These are phyloP conservation scores for Pyrenochaeta sp. DNA, from an alignment of 2,329 filamentous ascomycete genomes.

Conservation along the genomic window DNA sequence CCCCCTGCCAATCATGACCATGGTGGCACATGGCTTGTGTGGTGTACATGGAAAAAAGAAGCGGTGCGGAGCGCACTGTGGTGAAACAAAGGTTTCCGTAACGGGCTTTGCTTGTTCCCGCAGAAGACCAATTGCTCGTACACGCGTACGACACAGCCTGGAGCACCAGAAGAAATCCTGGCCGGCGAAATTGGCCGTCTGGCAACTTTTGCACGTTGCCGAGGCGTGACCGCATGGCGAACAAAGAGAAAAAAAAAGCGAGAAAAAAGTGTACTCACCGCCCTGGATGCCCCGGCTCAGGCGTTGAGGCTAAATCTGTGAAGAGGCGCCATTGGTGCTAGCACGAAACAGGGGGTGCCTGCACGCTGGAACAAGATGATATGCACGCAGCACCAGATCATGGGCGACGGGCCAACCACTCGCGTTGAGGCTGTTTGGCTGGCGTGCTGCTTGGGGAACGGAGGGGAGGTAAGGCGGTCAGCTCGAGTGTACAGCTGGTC, in stretches of 20 bases:
- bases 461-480: slow-evolving; percentile 41
- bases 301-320: slow-evolving; percentile 40
- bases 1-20: slow-evolving; percentile 35
- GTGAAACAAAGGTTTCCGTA: slow-evolving; percentile 41
- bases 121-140: neutral
- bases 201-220: slow-evolving; percentile 9
- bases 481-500: slow-evolving; percentile 27
- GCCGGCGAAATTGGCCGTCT: slow-evolving; percentile 11
- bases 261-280: slow-evolving; percentile 41
- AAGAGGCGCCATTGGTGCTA: slow-evolving; percentile 23
- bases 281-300: slow-evolving; percentile 31
- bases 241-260: slow-evolving; percentile 24
- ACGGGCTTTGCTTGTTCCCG: neutral
- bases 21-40: slow-evolving; percentile 45
- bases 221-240: slow-evolving; percentile 25
- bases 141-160: neutral
- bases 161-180: slow-evolving; percentile 5
- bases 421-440: slow-evolving; percentile 28
- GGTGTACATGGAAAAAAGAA: slow-evolving; percentile 24
- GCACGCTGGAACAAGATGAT: slow-evolving; percentile 34
- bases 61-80: slow-evolving; percentile 21
- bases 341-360: slow-evolving; percentile 38
- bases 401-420: slow-evolving; percentile 23
- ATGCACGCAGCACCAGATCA: slow-evolving; percentile 48
- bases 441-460: slow-evolving; percentile 13